These are phyloP conservation scores for Linnemannia hyalina DNA, from an alignment of 192 early-diverging fungal genomes.

Conservation along the genomic window DNA sequence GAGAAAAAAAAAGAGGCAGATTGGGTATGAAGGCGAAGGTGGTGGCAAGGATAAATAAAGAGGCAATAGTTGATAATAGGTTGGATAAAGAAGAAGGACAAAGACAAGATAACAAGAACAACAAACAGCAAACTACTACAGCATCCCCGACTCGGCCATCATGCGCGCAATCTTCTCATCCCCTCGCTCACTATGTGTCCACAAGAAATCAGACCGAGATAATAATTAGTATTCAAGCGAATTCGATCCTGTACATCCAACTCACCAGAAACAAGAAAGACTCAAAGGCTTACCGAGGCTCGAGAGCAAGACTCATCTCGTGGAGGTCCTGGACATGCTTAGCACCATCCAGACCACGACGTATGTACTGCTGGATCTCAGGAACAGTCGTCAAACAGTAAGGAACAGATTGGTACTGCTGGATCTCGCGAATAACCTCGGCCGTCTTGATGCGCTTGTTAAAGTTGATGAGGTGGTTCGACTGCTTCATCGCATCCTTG, in stretches of 20 bases:
- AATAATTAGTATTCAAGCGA: not conserved
- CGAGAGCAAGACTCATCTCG: conserved; percentile 82
- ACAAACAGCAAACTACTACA: not conserved
- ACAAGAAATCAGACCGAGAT: not conserved
- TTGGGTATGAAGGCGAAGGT: not conserved
- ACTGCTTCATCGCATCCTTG: conserved; percentile 73
- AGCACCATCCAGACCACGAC: conserved; percentile 74
- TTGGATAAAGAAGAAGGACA: too few species aligned
- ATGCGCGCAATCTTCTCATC: conserved; percentile 81
- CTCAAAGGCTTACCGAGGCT: conserved; percentile 70
- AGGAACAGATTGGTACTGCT: conserved; percentile 88
- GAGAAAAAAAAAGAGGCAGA: too few species aligned
- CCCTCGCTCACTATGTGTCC: conserved; percentile 67
- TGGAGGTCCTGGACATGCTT: conserved; percentile 81
- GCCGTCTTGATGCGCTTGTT: conserved; percentile 89
- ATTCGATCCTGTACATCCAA: not conserved
- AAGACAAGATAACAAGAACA: too few species aligned
- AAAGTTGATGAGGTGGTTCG: conserved; percentile 90
- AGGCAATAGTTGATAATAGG: not conserved
- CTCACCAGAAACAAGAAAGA: not conserved
- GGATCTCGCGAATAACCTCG: conserved; percentile 88
- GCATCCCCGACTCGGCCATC: conserved; percentile 78
- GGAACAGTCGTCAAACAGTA: conserved; percentile 83
- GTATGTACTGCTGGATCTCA: conserved; percentile 86
- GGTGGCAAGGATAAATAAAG: not conserved